phyloP scores from a whole-genome alignment of 2,329 filamentous ascomycete genomes.

The Whalleya microplaca region DNA sequence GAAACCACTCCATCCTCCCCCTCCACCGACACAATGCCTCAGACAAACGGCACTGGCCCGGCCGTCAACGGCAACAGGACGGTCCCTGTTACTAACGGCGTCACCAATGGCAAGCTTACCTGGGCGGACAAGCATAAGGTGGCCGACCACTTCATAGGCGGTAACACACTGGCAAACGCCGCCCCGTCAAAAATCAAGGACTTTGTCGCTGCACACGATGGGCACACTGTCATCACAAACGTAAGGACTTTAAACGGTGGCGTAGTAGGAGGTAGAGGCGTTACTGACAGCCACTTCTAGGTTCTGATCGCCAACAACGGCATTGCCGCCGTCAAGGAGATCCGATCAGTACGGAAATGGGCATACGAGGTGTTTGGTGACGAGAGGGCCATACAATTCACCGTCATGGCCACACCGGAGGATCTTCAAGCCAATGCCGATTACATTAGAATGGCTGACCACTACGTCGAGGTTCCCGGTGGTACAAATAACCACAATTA shows the following conservation, averaged over 20 bases:
- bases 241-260: constrained; percentile 56
- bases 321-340: constrained; percentile 99
- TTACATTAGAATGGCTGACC: constrained; percentile 99
- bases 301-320: constrained; percentile 99
- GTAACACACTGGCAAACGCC: constrained; percentile 83
- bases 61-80: constrained; percentile 49
- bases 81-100: constrained; percentile 59
- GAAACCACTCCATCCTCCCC: constrained; percentile 13
- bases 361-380: constrained; percentile 99
- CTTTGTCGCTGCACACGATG: constrained; percentile 86
- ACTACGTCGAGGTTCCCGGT: constrained; percentile 98
- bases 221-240: constrained; percentile 97
- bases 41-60: constrained; percentile 34
- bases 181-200: constrained; percentile 89
- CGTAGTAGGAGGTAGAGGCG: not conserved
- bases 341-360: constrained; percentile 99
- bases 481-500: constrained; percentile 99
- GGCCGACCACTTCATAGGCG: constrained; percentile 93
- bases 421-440: constrained; percentile 97
- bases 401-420: constrained; percentile 98
- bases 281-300: constrained; percentile 49
- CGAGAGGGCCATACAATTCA: constrained; percentile 97
- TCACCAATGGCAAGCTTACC: constrained; percentile 62
- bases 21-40: constrained; percentile 26
- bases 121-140: constrained; percentile 83